These are phyloP conservation scores for Cicer judaicum DNA, from an alignment of 306 rosid genomes.

Conservation along the genomic window DNA sequence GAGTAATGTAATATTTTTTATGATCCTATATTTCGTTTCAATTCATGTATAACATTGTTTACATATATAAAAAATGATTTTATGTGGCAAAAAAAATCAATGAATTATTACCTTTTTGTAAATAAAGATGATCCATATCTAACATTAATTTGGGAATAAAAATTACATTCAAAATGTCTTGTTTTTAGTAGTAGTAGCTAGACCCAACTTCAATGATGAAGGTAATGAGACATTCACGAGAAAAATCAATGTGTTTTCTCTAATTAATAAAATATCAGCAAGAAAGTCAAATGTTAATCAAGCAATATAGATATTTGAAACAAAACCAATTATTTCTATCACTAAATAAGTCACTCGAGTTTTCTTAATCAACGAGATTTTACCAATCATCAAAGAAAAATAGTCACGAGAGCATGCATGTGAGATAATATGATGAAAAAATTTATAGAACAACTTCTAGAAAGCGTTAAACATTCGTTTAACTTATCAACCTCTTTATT, in stretches of 20 bases:
- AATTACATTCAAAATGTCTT: not conserved
- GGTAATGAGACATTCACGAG: not conserved
- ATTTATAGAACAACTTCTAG: too few species aligned
- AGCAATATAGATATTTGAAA: not conserved
- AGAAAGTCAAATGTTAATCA: not conserved
- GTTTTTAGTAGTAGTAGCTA: not conserved
- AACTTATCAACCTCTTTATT: too few species aligned
- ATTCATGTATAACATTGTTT: not conserved
- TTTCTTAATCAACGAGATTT: too few species aligned
- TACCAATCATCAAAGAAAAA: too few species aligned
- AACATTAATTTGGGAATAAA: not conserved
- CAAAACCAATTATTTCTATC: not conserved
- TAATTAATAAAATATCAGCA: not conserved
- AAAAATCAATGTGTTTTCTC: not conserved
- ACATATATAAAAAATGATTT: not conserved
- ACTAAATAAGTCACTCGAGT: too few species aligned
- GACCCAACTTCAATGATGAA: not conserved
- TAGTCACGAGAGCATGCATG: too few species aligned
- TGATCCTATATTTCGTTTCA: not conserved
- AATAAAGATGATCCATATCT: not conserved
- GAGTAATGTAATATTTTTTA: not conserved
- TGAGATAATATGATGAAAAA: too few species aligned
- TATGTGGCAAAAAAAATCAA: not conserved
- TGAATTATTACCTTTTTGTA: not conserved
- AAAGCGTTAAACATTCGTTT: too few species aligned